Evolutionary conservation across 805 yeast species (phyloP).

Genomic region (Candida ascalaphidarum): DNA sequence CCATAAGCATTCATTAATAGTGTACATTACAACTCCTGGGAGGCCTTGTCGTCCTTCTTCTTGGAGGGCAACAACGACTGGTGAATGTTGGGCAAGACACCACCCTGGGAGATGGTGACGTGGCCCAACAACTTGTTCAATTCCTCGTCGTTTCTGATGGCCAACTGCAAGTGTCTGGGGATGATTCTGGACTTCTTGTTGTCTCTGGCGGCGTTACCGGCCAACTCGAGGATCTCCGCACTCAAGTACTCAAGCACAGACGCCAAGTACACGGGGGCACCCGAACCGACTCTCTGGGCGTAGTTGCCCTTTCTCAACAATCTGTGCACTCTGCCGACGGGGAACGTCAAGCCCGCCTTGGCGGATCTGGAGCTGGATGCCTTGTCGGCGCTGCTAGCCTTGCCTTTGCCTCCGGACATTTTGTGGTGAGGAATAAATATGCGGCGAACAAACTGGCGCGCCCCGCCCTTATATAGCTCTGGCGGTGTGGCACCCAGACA

Average conservation of each 20-base stretch:
- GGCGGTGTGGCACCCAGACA: too few relatives aligned
- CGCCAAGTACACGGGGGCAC: constrained; percentile 97
- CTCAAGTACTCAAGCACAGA: constrained; percentile 95
- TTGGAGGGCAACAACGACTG: constrained; percentile 69
- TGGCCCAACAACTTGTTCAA: constrained; percentile 87
- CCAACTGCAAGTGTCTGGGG: constrained; percentile 97
- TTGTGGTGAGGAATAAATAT: constrained; percentile 1
- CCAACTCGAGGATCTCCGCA: constrained; percentile 96
- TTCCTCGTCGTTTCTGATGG: constrained; percentile 98
- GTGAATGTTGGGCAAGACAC: constrained; percentile 97
- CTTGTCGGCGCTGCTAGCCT: constrained; percentile 91
- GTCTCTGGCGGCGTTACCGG: constrained; percentile 98
- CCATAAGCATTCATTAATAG: too few relatives aligned
- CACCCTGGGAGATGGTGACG: constrained; percentile 92
- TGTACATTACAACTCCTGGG: not conserved
- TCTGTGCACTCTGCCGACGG: constrained; percentile 99
- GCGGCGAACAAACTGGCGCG: too few relatives aligned
- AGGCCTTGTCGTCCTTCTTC: constrained; percentile 1
- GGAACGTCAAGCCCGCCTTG: constrained; percentile 98
- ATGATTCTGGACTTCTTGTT: constrained; percentile 58
- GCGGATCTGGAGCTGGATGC: constrained; percentile 97
- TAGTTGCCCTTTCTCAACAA: constrained; percentile 94
- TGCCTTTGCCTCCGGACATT: constrained; percentile 86
- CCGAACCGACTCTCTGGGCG: constrained; percentile 98
- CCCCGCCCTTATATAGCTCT: too few relatives aligned